A percentile compares a stretch with the other conserved stretches of the same genome.
Evolutionary conservation across 345 rosid species (phyloP).

Genomic region (Lumnitzera racemosa): DNA sequence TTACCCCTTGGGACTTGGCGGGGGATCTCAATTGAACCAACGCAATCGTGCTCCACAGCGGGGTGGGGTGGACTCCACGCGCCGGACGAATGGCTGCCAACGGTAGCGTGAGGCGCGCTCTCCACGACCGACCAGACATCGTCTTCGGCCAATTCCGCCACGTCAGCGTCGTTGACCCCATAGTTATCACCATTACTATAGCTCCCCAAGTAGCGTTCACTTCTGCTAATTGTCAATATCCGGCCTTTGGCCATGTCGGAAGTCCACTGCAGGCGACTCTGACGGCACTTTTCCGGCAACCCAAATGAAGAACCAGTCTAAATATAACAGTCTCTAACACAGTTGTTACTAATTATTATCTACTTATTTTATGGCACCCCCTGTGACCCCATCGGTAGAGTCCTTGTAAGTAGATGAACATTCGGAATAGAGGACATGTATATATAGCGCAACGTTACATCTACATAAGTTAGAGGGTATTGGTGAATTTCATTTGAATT

Average conservation of each 20-base stretch:
- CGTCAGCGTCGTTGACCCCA: neutral
- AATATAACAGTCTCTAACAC: no score
- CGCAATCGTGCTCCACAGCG: neutral
- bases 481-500: constrained; percentile 9
- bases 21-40: neutral
- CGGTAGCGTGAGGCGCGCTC: no score
- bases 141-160: constrained; percentile 18
- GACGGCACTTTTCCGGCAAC: neutral
- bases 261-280: neutral
- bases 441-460: neutral
- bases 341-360: no score
- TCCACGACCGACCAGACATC: constrained; percentile 20
- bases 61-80: constrained; percentile 1
- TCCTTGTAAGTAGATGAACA: neutral
- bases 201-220: constrained; percentile 23
- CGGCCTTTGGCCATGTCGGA: constrained; percentile 25
- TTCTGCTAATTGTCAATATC: constrained; percentile 19
- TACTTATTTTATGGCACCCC: no score
- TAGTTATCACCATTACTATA: constrained; percentile 1
- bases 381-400: no score
- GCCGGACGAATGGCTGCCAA: neutral
- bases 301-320: no score
- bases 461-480: no score
- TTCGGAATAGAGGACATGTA: neutral
- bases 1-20: neutral